A percentile compares a stretch with the other conserved stretches of the same genome.
Conservation (phyloP, 2,329 filamentous ascomycete species). For the Botrytis medusae region DNA sequence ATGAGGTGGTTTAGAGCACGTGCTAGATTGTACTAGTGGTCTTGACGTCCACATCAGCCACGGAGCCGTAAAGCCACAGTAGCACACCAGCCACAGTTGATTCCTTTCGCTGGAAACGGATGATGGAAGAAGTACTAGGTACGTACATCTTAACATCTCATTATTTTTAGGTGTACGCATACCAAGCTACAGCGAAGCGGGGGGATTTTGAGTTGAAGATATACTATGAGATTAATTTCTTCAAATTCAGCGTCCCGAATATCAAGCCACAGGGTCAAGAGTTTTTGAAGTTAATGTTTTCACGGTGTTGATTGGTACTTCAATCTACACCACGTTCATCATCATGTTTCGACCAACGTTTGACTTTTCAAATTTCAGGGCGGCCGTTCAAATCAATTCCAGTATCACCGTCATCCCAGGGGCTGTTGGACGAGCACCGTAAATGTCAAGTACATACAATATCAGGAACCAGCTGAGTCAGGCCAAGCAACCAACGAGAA, state of each 20-base stretch:
- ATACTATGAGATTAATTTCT: neutral
- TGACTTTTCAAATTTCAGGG: neutral
- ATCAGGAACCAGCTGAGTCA: slow-evolving; percentile 1
- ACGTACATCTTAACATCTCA: neutral
- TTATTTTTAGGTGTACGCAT: neutral
- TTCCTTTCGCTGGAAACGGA: neutral
- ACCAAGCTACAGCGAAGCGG: neutral
- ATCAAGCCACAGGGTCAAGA: neutral
- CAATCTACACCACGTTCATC: neutral
- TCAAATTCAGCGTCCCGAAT: neutral
- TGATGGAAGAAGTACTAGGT: neutral
- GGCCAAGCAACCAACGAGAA: slow-evolving; percentile 11
- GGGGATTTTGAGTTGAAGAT: neutral
- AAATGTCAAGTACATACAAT: neutral
- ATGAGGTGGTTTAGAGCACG: neutral
- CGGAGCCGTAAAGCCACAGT: neutral
- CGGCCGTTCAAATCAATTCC: neutral
- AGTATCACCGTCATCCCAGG: neutral
- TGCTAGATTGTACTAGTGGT: neutral
- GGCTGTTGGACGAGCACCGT: neutral
- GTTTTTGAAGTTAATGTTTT: neutral
- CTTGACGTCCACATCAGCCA: neutral
- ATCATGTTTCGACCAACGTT: neutral
- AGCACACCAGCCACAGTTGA: neutral
- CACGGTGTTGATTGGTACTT: neutral